These are phyloP conservation scores for Pyrenula aspistea DNA, from an alignment of 495 filamentous ascomycete species.

Conservation along the genomic window DNA sequence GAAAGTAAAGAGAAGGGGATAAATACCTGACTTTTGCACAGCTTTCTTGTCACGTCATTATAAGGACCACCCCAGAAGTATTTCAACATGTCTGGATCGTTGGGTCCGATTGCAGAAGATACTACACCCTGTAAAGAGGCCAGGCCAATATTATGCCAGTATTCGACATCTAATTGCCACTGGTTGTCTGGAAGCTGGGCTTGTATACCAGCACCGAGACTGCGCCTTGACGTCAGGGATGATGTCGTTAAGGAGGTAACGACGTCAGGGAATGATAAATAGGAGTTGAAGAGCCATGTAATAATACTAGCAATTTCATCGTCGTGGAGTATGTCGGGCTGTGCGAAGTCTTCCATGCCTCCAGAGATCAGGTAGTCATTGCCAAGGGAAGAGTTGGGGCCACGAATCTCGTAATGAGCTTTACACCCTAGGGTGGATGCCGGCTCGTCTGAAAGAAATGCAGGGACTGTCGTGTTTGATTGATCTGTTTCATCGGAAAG, in stretches of 20 bases:
- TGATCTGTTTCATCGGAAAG: neutral
- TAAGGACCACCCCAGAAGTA: neutral
- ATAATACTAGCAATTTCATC: neutral
- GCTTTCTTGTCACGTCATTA: neutral
- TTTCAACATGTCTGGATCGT: neutral
- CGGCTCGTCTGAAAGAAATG: neutral
- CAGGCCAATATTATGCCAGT: neutral
- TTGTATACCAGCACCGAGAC: neutral
- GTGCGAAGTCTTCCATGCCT: neutral
- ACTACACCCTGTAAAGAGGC: neutral
- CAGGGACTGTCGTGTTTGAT: neutral
- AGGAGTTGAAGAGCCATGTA: neutral
- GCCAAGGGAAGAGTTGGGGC: neutral
- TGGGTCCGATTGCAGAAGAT: neutral
- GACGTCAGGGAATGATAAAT: neutral
- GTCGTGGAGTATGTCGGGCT: neutral
- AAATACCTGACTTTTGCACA: neutral
- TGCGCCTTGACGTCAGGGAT: neutral
- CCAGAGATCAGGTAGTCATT: neutral
- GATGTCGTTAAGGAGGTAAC: neutral
- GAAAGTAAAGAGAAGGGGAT: neutral
- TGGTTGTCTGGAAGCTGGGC: neutral
- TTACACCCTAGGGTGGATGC: neutral
- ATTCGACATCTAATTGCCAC: neutral
- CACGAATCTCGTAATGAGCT: neutral